Evolutionary conservation across 2,329 filamentous ascomycete species (phyloP), one percentile per base, ranked within the genome.

Genomic region (Paraconiothyrium brasiliense): DNA sequence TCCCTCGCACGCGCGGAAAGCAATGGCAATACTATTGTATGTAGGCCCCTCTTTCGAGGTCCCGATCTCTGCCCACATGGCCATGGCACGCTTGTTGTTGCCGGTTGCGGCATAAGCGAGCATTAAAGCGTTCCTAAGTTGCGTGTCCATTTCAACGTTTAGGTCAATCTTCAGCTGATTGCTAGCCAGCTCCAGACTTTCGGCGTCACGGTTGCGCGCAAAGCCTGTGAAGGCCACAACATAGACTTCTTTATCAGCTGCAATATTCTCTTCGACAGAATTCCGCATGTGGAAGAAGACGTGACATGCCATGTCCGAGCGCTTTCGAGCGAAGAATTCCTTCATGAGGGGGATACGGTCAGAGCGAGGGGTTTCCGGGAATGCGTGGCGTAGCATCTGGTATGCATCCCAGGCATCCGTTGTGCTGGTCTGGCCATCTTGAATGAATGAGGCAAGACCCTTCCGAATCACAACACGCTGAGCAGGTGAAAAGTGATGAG

Each of bases 211-310:
- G 9, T 84, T 83, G 34, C 82, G 80, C 3, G 90, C 89, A 27
- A 97, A 86, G 2, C 93, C 92, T 62, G 92, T 87, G 60, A 98
- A 90, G 64, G 90, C 94, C 37, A 85, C 81, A 3, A 92, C 85
- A 74, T 99, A 99, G 5, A 91, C 91, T 48, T 92, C 89, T 10
- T 86, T 79, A 2, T 84, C 89, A 0, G 95, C 93, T 0, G 90
- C 87, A 24, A 87, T 86, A 1, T 82, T 80, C 2, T 81, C 80
- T 60, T 89, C 87, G 27, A 85, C 84, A 66, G 93, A 90, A 54
- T 90, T 86, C n/a, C 93, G 91, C 94, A 98, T 98, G 76, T 97
- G 92, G 14, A 92, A 92, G 78, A 99, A 97, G 37, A 97, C 89
- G 64, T 93, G 85, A 50, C 88, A 89, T 2, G 92, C 94, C 86